phyloP scores from a whole-genome alignment of 441 rosid species.

The Heliophila coronopifolia region DNA sequence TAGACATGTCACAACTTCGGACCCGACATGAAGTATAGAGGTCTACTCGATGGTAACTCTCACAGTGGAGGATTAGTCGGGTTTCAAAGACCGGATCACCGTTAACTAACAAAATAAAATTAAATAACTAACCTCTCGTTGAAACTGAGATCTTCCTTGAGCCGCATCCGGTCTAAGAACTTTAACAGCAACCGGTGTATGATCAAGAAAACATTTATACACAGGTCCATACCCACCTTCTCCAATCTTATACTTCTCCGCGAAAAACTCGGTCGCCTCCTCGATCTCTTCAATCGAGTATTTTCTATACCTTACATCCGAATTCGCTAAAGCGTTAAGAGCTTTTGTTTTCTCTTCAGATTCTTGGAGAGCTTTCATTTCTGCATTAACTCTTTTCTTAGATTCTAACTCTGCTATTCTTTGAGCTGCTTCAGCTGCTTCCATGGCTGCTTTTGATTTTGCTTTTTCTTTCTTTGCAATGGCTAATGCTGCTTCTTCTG shows the following conservation, averaged over 20 bases:
- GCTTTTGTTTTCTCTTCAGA: conserved; percentile 65
- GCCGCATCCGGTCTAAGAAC: conserved; percentile 79
- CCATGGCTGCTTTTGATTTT: conserved; percentile 71
- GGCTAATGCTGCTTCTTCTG: conserved; percentile 81
- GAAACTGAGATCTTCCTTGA: conserved; percentile 87
- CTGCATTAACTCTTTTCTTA: conserved; percentile 59
- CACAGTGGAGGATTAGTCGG: too few relatives aligned
- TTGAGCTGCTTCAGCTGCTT: conserved; percentile 85
- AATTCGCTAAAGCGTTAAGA: conserved; percentile 43
- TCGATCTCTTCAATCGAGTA: conserved; percentile 85
- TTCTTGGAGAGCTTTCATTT: conserved; percentile 71
- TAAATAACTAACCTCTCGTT: conserved; percentile 56
- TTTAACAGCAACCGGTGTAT: conserved; percentile 79
- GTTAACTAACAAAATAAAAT: too few relatives aligned
- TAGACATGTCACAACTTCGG: too few relatives aligned
- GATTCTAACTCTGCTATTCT: conserved; percentile 76
- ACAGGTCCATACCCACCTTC: conserved; percentile 97
- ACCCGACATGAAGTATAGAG: too few relatives aligned
- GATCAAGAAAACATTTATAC: conserved; percentile 61
- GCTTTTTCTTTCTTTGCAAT: conserved; percentile 76
- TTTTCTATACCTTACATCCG: conserved; percentile 65
- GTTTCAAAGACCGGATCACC: too few relatives aligned
- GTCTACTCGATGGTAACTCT: too few relatives aligned
- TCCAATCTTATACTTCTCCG: conserved; percentile 60
- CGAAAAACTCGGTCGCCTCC: conserved; percentile 63